These are phyloP conservation scores for Linum lewisii DNA, from an alignment of 345 rosid genomes.

Conservation along the genomic window DNA sequence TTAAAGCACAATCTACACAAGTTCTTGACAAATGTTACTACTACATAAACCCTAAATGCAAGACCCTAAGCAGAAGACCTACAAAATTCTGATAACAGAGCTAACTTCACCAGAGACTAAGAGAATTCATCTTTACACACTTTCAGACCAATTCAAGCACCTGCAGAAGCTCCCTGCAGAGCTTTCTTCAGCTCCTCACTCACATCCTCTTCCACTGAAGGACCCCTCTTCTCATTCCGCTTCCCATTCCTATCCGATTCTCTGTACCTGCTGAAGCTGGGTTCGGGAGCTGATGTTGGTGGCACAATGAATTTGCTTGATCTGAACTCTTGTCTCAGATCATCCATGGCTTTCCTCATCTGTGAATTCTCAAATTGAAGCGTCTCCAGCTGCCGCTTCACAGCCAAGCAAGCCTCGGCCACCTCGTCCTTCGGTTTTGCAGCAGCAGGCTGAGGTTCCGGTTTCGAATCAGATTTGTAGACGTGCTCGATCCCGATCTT, in stretches of 20 bases:
- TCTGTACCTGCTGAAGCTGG: conserved; percentile 29
- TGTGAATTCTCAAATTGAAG: conserved; percentile 55
- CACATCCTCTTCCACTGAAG: conserved; percentile 34
- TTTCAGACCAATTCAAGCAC: neutral
- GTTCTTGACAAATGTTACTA: too few relatives aligned
- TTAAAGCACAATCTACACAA: too few relatives aligned
- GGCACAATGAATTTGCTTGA: conserved; percentile 15
- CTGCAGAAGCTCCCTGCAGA: conserved; percentile 29
- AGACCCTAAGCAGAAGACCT: too few relatives aligned
- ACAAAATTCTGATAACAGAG: too few relatives aligned
- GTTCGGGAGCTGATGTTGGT: conserved; percentile 17
- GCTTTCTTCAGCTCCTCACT: conserved; percentile 71
- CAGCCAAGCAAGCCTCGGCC: conserved; percentile 37
- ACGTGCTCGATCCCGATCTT: conserved; percentile 87
- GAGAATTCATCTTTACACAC: too few relatives aligned
- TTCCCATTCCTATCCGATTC: conserved; percentile 33
- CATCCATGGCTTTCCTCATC: conserved; percentile 63
- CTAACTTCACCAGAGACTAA: too few relatives aligned
- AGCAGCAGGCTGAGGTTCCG: neutral
- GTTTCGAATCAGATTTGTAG: conserved; percentile 17
- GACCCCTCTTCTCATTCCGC: conserved; percentile 33
- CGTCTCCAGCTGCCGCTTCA: conserved; percentile 57
- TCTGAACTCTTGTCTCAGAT: conserved; percentile 45
- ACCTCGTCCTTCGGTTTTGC: conserved; percentile 16
- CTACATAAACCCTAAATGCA: too few relatives aligned